Percentiles rank a stretch among this genome's conserved stretches.
Evolutionary conservation across 371 early-diverging fungal genomes (phyloP).

Genomic region (Neoconidiobolus thromboides): DNA sequence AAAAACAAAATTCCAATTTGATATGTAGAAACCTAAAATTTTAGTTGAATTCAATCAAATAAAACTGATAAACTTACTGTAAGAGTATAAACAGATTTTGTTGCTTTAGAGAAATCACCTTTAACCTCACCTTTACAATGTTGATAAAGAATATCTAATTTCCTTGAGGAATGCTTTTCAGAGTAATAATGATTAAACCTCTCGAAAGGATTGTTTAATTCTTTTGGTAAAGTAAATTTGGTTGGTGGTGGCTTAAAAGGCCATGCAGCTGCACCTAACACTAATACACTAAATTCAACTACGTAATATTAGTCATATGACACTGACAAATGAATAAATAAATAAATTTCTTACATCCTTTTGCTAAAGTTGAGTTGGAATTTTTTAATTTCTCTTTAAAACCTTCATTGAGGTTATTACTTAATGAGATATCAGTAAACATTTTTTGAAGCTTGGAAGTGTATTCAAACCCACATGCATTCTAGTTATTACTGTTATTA

Average conservation of each 20-base stretch:
- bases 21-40: slow-evolving; percentile 44
- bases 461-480: slow-evolving; percentile 83
- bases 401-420: slow-evolving; percentile 57
- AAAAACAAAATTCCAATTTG: slow-evolving; percentile 80
- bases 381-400: slow-evolving; percentile 31
- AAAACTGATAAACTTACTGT: slow-evolving; percentile 23
- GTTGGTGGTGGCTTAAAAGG: slow-evolving; percentile 64
- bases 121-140: slow-evolving; percentile 73
- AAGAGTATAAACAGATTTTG: slow-evolving; percentile 48
- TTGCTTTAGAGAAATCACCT: slow-evolving; percentile 48
- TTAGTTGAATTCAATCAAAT: neutral
- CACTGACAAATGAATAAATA: neutral
- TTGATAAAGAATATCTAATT: slow-evolving; percentile 85
- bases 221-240: slow-evolving; percentile 64
- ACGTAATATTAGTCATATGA: neutral
- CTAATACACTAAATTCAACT: slow-evolving; percentile 69
- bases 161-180: slow-evolving; percentile 61
- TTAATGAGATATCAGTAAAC: slow-evolving; percentile 78
- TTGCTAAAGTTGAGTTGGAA: slow-evolving; percentile 16
- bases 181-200: slow-evolving; percentile 68
- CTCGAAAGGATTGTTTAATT: slow-evolving; percentile 55
- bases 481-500: slow-evolving; percentile 18
- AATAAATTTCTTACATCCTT: neutral
- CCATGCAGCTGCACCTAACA: slow-evolving; percentile 77
- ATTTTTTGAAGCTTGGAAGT: slow-evolving; percentile 76